Base-by-base conservation (phyloP, 2,329 filamentous ascomycete genomes). In the Diaporthe nobilis region DNA sequence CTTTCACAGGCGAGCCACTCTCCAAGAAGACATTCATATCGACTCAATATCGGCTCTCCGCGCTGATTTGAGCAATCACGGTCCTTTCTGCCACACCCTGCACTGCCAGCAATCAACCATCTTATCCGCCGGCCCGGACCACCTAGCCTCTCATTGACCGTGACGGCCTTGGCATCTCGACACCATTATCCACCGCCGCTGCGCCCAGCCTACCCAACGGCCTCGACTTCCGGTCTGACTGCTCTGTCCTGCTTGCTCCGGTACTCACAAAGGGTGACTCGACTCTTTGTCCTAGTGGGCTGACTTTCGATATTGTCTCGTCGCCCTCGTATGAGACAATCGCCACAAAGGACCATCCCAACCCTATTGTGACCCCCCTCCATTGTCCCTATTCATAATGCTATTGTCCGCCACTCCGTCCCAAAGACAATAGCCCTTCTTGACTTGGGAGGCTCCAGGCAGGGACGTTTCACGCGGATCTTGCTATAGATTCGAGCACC, bases 41-140 rank as follows among this genome's bases (percentile, higher is more conserved):
- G 42, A 53, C 49, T 44, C 65, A 57, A 58, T 71, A 49, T 72
- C 68, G 57, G 53, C 60, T 49, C 25, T n/a, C 47, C 39, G 55
- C 53, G 55, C 67, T 55, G 63, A 71, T 75, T 68, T 57, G 60
- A 68, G 60, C 74, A 72, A 47, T 51, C 71, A 75, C 74, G 61
- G 74, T 73, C 70, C 22, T 57, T 73, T 73, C 74, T 63, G 31
- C 51, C 57, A 61, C 53, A 42, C 49, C 72, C 72, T 65, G 51
- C 57, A 47, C 55, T 74, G 61, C 44, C 51, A 68, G 53, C 31
- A 47, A 70, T 57, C 61, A 71, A 72, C 49, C 47, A 63, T 44
- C 44, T 70, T 71, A 75, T 75, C 75, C 75, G 75, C 75, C 39
- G 75, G 75, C 44, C 42, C 75, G 75, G 75, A 77, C 60, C 53